Evolutionary conservation across 2,329 filamentous ascomycete genomes (phyloP), one percentile per base, ranked within the genome.

Genomic region (Xylariaceae sp.): DNA sequence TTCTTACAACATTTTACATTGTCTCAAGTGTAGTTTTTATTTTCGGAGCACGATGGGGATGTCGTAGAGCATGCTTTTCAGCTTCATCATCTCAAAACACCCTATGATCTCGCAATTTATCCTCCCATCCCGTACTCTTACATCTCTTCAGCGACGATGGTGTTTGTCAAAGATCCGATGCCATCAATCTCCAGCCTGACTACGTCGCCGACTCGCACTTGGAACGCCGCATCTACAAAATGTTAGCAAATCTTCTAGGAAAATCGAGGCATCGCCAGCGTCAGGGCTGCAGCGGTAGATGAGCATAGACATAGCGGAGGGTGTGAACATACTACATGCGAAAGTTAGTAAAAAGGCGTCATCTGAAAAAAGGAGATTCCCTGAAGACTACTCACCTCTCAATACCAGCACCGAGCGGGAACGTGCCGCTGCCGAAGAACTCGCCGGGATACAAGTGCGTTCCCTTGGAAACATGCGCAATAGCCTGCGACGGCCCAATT

Each of bases 161-260:
- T 63, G 53, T 70, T 70, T 2, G 67, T 69, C 42, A 70, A 64
- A n/a, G 62, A 64, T 10, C 68, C 68, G 17, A 70, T 64, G 3
- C 67, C 67, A 47, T 70, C 66, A 13, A 70, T 68, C 55, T 70
- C 68, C 11, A 70, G 60, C 42, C 50, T 65, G 11, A 70, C 68
- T 0, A 62, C 57, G 37, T 70, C 68, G 9, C 67, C 68, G 5
- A 67, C 57, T n/a, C 48, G 51, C 2, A 69, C 2, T 53, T 63
- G 63, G 52, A 69, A 69, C 4, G 59, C 51, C 10, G 66, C 47
- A n/a, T 66, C 62, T 64, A 45, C 7, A 11, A 2, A n/a, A 7
- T n/a, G 34, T 64, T 34, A 64, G 62, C 37, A 9, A 50, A 23
- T 44, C 49, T 0, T 10, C 10, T 15, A 17, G 18, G 23, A 10